These are phyloP conservation scores for Scleroderma citrinum DNA, from an alignment of 768 basidiomycete species.

Conservation along the genomic window DNA sequence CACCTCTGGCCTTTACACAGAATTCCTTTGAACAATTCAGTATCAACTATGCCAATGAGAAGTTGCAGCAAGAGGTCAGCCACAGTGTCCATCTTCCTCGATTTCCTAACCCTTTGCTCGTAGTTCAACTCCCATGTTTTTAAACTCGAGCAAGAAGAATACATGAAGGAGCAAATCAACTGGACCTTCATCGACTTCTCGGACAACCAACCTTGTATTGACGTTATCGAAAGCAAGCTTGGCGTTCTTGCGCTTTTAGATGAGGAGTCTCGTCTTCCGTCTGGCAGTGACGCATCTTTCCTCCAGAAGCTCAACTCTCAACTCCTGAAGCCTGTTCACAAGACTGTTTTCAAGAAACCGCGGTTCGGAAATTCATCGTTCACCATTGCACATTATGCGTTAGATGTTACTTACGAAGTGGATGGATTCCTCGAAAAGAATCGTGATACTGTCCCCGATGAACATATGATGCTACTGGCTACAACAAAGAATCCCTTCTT, in stretches of 20 bases:
- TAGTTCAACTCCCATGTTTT: conserved; percentile 99
- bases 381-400: conserved; percentile 95
- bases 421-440: conserved; percentile 99
- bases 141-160: conserved; percentile 99
- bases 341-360: conserved; percentile 93
- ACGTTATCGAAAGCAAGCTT: conserved; percentile 95
- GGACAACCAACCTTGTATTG: conserved; percentile 98
- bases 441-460: conserved; percentile 96
- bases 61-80: conserved; percentile 90
- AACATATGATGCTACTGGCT: conserved; percentile 87
- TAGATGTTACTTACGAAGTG: conserved; percentile 97
- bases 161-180: conserved; percentile 96
- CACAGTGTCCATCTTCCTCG: neutral
- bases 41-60: conserved; percentile 99
- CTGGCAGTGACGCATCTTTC: conserved; percentile 90
- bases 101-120: conserved; percentile 13
- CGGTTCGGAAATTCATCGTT: conserved; percentile 97
- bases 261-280: conserved; percentile 93
- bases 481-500: conserved; percentile 88
- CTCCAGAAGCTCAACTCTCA: conserved; percentile 88
- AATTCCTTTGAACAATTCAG: conserved; percentile 97
- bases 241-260: conserved; percentile 93
- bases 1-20: conserved; percentile 29
- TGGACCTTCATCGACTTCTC: conserved; percentile 99
- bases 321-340: conserved; percentile 79